phyloP scores from a whole-genome alignment of 202 grass and related monocot genomes.

The Zizania palustris region DNA sequence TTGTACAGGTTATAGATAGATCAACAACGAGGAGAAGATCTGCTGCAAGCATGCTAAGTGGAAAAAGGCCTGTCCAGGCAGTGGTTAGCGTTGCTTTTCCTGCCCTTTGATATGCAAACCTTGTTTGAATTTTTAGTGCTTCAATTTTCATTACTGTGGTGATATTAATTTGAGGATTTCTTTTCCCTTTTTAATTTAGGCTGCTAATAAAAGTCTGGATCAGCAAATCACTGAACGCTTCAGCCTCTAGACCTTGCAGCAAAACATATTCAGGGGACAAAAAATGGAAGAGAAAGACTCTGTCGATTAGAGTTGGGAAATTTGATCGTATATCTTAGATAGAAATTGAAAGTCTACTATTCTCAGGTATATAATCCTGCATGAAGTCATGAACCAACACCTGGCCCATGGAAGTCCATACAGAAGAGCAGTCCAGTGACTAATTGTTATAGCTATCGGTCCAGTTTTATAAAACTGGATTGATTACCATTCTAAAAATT shows the following conservation, averaged over 20 bases:
- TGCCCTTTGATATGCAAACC: constrained; percentile 32
- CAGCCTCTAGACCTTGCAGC: no score
- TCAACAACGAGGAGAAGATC: constrained; percentile 83
- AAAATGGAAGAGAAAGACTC: no score
- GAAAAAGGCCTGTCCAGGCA: constrained; percentile 71
- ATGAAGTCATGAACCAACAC: background rate
- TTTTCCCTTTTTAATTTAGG: constrained; percentile 51
- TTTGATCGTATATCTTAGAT: no score
- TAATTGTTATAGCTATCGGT: no score
- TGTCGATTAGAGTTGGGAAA: no score
- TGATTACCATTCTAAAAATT: no score
- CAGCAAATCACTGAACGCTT: background rate
- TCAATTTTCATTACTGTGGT: constrained; percentile 33
- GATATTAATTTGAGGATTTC: constrained; percentile 15
- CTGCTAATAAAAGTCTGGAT: constrained; percentile 66
- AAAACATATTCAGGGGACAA: no score
- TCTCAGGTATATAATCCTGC: no score
- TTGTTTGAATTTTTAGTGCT: constrained; percentile 33
- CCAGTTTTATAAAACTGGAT: no score
- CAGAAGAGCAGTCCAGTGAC: no score
- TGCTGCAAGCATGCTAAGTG: constrained; percentile 98
- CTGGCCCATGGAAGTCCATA: no score
- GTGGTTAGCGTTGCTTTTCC: constrained; percentile 52
- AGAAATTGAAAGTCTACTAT: no score
- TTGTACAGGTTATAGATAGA: constrained; percentile 64